Base-by-base conservation (phyloP, 495 filamentous ascomycete genomes). In the Saxispiralis lemnorum region DNA sequence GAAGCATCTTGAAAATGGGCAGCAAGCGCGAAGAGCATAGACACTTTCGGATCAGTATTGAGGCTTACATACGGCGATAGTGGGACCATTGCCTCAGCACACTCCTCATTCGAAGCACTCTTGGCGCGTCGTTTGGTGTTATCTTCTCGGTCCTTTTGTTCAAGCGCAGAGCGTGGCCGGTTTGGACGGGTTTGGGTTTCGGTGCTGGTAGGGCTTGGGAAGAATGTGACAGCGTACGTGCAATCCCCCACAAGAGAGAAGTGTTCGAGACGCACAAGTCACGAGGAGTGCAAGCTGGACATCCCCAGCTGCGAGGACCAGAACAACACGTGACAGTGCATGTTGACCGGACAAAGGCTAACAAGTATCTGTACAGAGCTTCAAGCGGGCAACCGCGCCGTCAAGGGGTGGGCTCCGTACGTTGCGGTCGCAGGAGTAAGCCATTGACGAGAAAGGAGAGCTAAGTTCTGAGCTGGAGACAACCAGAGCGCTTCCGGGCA, bases 1-100 rank as follows among this genome's bases (percentile, higher is more conserved):
- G 39, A 16, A 7, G 15, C 31, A n/a, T 30, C 5, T 9, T 42
- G 24, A 10, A 13, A 6, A 15, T 24, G 24, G n/a, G 6, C 14
- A 32, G 39, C 24, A 32, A 20, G 13, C 24, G n/a, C 14, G 39
- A 16, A 42, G 31, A 28, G 9, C 24, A 28, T 5, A 28, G 21
- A 18, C 15, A 39, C 37, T 39, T 5, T 19, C 3, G 37, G n/a
- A 18, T 16, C 15, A 21, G 19, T 3, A 13, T 13, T 6, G 37
- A 31, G 41, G 31, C 32, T 35, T 9, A 19, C 32, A 12, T 12
- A 20, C 17, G 4, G 24, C 24, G 4, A 9, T 42, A 99, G 92
- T 99, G 89, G 89, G 89, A 99, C 63, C 84, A 79, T 63, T 93
- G 87, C 62, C 78, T 96, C 61, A 94, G 89, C 51, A 93, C 88